Evolutionary conservation across 2,329 filamentous ascomycete species (phyloP).

Genomic region (Monilinia aucupariae): DNA sequence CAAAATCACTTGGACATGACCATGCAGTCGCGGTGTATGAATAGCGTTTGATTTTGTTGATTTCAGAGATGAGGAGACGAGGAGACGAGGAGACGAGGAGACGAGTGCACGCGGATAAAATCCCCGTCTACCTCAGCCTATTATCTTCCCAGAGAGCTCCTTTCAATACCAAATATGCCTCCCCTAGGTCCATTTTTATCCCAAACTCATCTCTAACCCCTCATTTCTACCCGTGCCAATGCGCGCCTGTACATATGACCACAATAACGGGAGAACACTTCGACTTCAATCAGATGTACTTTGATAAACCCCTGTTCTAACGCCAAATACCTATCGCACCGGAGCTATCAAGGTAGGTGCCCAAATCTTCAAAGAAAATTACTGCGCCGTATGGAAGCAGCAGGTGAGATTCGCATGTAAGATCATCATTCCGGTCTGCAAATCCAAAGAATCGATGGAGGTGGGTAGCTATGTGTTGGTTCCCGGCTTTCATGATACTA

Average conservation of each 20-base stretch:
- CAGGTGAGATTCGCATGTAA: neutral
- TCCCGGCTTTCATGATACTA: neutral
- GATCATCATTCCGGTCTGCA: neutral
- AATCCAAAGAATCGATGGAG: neutral
- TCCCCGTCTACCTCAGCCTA: too few relatives aligned
- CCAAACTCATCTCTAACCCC: neutral
- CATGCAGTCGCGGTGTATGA: neutral
- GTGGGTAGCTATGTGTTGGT: neutral
- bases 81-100: too few relatives aligned
- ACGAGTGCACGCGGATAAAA: too few relatives aligned
- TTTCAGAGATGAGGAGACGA: neutral
- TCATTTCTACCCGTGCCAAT: neutral
- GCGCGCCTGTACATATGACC: neutral
- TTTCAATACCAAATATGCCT: neutral
- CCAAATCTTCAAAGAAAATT: neutral
- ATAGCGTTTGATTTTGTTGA: neutral
- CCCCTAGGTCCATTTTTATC: neutral
- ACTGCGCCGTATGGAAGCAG: neutral
- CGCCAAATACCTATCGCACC: neutral
- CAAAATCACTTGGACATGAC: neutral
- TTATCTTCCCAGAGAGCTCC: fast-evolving
- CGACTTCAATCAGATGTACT: neutral
- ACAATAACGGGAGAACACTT: neutral
- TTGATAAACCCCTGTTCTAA: neutral
- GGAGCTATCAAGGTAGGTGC: neutral